phyloP scores from a whole-genome alignment of 257 asterid species.

The Solanum phureja region DNA sequence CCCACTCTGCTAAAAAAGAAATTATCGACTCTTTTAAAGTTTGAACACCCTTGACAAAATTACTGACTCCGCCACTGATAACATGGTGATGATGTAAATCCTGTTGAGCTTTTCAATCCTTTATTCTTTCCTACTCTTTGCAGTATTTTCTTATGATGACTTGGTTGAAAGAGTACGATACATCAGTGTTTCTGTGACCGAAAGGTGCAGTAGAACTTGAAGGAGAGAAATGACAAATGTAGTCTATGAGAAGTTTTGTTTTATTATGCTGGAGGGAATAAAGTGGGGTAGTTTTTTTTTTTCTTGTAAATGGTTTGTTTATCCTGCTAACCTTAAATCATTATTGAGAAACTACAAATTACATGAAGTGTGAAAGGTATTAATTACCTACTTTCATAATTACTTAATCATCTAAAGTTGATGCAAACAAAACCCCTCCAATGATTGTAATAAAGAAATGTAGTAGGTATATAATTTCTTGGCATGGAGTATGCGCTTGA shows the following conservation, averaged over 20 bases:
- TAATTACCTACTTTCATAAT: neutral
- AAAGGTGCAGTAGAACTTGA: neutral
- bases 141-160: too few species aligned
- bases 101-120: too few species aligned
- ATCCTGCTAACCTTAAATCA: neutral
- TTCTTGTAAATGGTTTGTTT: neutral
- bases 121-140: too few species aligned
- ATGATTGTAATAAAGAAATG: neutral
- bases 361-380: neutral
- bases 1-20: too few species aligned
- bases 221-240: neutral
- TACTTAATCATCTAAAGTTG: neutral
- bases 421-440: neutral
- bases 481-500: neutral
- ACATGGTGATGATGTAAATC: too few species aligned
- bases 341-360: neutral
- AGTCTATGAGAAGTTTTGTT: neutral
- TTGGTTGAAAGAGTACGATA: neutral
- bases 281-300: neutral
- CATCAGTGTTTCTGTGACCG: neutral
- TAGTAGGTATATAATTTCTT: neutral
- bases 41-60: too few species aligned
- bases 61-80: too few species aligned
- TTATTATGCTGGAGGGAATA: neutral
- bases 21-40: too few species aligned